A percentile compares a stretch with the other conserved stretches of the same genome.
Evolutionary conservation across 2,329 filamentous ascomycete genomes (phyloP).

Genomic region (Arthroderma uncinatum): DNA sequence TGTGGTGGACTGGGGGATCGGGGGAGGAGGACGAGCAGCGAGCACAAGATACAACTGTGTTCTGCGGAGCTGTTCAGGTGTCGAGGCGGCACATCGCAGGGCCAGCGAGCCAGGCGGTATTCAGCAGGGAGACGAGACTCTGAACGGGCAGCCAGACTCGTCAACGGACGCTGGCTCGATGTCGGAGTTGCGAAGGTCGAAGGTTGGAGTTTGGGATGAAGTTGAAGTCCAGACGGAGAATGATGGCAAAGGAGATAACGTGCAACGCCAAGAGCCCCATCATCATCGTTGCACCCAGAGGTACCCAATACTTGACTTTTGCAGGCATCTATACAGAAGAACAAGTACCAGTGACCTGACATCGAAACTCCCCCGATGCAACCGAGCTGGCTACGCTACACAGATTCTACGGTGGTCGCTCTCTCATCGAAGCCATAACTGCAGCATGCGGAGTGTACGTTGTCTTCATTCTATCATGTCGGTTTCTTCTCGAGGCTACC

Average conservation of each 20-base stretch:
- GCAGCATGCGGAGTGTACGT: too few relatives aligned
- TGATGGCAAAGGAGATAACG: neutral
- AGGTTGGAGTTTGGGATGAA: neutral
- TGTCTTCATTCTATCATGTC: too few relatives aligned
- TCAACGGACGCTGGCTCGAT: neutral
- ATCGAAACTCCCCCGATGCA: neutral
- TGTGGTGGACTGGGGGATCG: conserved; percentile 10
- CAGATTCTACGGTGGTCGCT: too few relatives aligned
- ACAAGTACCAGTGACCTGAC: neutral
- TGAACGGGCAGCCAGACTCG: neutral
- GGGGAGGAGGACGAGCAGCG: neutral
- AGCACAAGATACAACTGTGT: neutral
- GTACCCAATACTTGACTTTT: neutral
- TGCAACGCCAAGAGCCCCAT: neutral
- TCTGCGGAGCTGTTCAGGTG: too few relatives aligned
- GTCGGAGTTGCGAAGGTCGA: neutral
- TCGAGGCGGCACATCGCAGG: neutral
- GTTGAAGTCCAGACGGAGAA: neutral
- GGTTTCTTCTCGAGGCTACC: too few relatives aligned
- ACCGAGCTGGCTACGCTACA: too few relatives aligned
- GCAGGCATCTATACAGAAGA: neutral
- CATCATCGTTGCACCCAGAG: neutral
- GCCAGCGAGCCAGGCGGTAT: neutral
- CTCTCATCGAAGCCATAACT: too few relatives aligned
- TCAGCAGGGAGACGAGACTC: neutral